These are phyloP conservation scores for Tetrapisispora fleetii DNA, from an alignment of 805 yeast genomes.

Conservation along the genomic window DNA sequence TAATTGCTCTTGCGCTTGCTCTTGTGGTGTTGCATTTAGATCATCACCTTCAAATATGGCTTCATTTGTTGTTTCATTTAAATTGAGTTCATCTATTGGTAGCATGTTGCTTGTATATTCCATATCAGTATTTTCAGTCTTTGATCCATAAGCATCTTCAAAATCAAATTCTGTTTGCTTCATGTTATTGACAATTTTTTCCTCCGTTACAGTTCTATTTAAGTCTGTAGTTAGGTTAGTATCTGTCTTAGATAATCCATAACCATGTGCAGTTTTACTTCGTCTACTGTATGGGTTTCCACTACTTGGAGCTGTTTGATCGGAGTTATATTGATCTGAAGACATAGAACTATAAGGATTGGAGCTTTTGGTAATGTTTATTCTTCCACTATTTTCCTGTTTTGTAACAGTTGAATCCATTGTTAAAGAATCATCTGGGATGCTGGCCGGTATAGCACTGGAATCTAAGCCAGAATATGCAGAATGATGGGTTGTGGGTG, in stretches of 20 bases:
- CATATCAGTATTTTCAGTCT: not conserved
- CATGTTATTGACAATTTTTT: not conserved
- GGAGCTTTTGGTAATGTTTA: not conserved
- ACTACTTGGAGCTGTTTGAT: not conserved
- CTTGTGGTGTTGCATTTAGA: constrained; percentile 10
- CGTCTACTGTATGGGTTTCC: constrained; percentile 3
- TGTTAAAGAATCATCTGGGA: not conserved
- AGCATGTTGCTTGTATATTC: not conserved
- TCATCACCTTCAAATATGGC: constrained; percentile 20
- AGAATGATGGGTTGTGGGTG: not conserved
- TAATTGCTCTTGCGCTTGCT: not conserved
- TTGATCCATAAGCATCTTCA: constrained; percentile 7
- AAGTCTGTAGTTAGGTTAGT: constrained; percentile 1
- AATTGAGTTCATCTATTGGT: constrained; percentile 2
- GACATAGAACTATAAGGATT: constrained; percentile 6
- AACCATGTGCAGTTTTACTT: not conserved
- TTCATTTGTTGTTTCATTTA: constrained; percentile 3
- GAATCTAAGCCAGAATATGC: not conserved
- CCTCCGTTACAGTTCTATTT: not conserved
- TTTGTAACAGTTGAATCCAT: not conserved
- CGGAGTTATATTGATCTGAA: not conserved
- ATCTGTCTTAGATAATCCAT: not conserved
- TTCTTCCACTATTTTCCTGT: constrained; percentile 3
- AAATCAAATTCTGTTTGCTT: constrained; percentile 14
- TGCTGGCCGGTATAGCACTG: not conserved